Conservation (phyloP, 768 basidiomycete genomes). For the Russula earlei region DNA sequence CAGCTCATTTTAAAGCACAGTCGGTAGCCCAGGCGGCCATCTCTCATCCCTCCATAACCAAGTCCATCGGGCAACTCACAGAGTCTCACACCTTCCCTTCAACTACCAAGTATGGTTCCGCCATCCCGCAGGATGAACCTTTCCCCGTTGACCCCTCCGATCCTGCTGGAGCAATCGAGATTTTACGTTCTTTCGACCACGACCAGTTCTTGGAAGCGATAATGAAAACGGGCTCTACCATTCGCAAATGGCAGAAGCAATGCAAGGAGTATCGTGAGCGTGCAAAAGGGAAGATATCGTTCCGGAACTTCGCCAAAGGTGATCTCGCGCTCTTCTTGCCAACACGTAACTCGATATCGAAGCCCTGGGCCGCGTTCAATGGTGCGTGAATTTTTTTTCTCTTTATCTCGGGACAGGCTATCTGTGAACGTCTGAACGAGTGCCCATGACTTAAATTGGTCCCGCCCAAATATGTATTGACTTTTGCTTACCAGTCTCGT, state of each 20-base stretch:
- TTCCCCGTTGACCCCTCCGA: slow-evolving; percentile 66
- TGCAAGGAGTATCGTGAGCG: slow-evolving; percentile 91
- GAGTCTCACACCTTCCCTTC: slow-evolving; percentile 29
- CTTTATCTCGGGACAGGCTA: too few species aligned
- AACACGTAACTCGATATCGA: too few species aligned
- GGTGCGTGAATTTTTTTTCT: slow-evolving; percentile 37
- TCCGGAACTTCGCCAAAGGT: slow-evolving; percentile 89
- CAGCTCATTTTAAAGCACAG: slow-evolving; percentile 45
- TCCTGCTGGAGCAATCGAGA: slow-evolving; percentile 53
- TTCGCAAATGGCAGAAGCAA: slow-evolving; percentile 95
- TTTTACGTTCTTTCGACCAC: slow-evolving; percentile 66
- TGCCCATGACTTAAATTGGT: background rate
- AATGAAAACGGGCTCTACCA: slow-evolving; percentile 66
- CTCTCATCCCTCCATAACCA: slow-evolving; percentile 34
- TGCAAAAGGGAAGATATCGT: slow-evolving; percentile 90
- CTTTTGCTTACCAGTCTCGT: slow-evolving; percentile 57
- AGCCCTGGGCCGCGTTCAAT: too few species aligned
- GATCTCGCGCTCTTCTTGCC: slow-evolving; percentile 94
- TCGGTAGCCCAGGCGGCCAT: slow-evolving; percentile 18
- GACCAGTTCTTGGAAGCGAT: slow-evolving; percentile 78
- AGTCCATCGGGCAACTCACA: too few species aligned
- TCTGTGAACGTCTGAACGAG: too few species aligned
- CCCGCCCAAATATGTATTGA: too few species aligned
- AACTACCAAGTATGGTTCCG: too few species aligned
- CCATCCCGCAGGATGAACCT: too few species aligned